Evolutionary conservation across 441 rosid genomes (phyloP).

Genomic region (Gossypium gossypioides): DNA sequence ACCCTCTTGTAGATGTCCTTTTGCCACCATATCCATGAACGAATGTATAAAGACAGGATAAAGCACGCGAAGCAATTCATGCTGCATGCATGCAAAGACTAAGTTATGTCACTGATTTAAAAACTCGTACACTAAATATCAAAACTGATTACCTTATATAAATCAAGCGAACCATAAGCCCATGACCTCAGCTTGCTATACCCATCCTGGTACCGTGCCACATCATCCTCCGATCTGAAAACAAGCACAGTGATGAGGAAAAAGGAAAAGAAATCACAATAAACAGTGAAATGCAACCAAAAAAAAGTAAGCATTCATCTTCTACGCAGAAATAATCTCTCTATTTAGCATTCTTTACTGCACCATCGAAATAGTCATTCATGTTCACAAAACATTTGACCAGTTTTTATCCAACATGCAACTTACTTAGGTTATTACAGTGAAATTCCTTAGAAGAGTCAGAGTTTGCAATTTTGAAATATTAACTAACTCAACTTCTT

Average conservation of each 20-base stretch:
- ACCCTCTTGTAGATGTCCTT: slow-evolving; percentile 86
- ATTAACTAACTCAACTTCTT: neutral
- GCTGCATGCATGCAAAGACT: slow-evolving; percentile 42
- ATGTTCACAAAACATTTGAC: neutral
- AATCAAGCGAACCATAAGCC: slow-evolving; percentile 75
- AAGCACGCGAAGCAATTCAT: slow-evolving; percentile 85
- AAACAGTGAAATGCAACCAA: neutral
- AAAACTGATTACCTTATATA: slow-evolving; percentile 55
- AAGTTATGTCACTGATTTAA: neutral
- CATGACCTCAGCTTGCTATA: slow-evolving; percentile 82
- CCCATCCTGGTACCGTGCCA: slow-evolving; percentile 55
- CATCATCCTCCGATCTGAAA: slow-evolving; percentile 56
- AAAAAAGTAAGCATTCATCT: neutral
- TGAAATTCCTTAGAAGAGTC: neutral
- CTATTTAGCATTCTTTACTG: neutral
- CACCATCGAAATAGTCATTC: neutral
- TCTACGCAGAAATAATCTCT: neutral
- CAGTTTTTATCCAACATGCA: neutral
- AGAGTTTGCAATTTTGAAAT: neutral
- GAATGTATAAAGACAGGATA: slow-evolving; percentile 91
- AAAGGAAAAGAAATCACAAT: neutral
- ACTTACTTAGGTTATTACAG: neutral
- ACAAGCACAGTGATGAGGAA: neutral
- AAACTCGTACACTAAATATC: neutral
- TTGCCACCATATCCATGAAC: slow-evolving; percentile 87